Percentiles rank a stretch among this genome's conserved stretches.
These are phyloP conservation scores for Fraxinus angustifolia DNA, from an alignment of 305 asterid species.

Conservation along the genomic window DNA sequence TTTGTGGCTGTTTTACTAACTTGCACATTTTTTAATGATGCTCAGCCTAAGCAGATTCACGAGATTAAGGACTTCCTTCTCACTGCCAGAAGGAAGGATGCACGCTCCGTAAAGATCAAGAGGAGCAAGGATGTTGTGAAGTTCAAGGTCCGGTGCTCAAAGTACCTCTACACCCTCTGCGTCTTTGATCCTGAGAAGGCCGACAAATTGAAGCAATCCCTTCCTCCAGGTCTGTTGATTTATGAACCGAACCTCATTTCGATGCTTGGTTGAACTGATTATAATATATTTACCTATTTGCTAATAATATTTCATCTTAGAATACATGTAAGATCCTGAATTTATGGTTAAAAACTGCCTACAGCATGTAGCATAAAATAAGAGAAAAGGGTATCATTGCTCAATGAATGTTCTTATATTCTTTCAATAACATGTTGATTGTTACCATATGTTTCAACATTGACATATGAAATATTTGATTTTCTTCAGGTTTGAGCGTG, in stretches of 20 bases:
- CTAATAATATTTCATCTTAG: background rate
- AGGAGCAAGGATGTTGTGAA: constrained; percentile 49
- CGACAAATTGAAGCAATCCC: constrained; percentile 51
- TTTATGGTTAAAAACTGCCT: background rate
- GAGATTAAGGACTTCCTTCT: constrained; percentile 56
- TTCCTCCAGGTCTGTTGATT: constrained; percentile 40
- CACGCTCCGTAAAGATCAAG: constrained; percentile 50
- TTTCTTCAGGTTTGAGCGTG: constrained; percentile 35
- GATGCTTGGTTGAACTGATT: background rate
- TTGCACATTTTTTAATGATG: background rate
- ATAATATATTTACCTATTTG: background rate
- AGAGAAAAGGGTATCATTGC: background rate
- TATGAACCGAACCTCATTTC: background rate
- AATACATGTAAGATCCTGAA: background rate
- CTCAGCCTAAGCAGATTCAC: constrained; percentile 52
- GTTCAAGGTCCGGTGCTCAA: constrained; percentile 58
- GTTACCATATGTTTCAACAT: background rate
- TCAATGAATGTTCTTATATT: background rate
- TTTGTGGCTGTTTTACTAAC: background rate
- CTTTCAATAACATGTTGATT: background rate
- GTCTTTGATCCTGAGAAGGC: constrained; percentile 49
- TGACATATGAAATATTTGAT: background rate
- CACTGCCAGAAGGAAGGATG: constrained; percentile 58
- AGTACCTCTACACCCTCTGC: constrained; percentile 49
- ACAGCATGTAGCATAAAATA: background rate